These are phyloP conservation scores for Diaporthe amygdali DNA, from an alignment of 2,329 filamentous ascomycete genomes.

Conservation along the genomic window DNA sequence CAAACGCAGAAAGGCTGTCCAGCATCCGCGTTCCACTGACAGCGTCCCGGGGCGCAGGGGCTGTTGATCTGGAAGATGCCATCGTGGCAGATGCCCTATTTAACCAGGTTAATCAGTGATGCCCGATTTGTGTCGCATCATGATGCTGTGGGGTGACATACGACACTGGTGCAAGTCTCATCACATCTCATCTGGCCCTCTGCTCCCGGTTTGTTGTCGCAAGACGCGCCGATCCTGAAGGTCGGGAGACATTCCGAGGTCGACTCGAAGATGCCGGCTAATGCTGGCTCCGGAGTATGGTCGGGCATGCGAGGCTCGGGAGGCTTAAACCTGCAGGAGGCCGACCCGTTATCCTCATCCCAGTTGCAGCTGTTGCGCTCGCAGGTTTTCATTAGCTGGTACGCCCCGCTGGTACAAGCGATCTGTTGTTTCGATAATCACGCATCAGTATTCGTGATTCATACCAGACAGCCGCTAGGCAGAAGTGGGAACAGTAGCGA, in stretches of 20 bases:
- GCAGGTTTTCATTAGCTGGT: background rate
- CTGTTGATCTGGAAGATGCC: background rate
- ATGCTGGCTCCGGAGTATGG: background rate
- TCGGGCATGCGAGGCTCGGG: too few species aligned
- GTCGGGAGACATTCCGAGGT: background rate
- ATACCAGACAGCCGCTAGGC: background rate
- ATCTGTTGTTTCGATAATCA: background rate
- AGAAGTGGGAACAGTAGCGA: background rate
- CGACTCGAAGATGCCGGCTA: background rate
- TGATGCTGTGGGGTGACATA: background rate
- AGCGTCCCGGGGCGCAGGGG: background rate
- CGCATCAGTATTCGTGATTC: background rate
- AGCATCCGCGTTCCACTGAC: background rate
- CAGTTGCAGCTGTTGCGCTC: background rate
- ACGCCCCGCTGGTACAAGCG: background rate
- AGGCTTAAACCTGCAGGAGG: background rate
- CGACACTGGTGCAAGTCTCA: background rate
- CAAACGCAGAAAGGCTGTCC: background rate
- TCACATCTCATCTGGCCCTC: constrained; percentile 8
- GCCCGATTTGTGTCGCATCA: background rate
- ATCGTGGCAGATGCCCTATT: background rate
- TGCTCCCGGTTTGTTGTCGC: background rate
- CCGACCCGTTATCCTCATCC: background rate
- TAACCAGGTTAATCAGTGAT: background rate
- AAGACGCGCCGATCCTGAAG: background rate